phyloP scores from a whole-genome alignment of 257 asterid genomes.

The Solanum ahanhuiri region DNA sequence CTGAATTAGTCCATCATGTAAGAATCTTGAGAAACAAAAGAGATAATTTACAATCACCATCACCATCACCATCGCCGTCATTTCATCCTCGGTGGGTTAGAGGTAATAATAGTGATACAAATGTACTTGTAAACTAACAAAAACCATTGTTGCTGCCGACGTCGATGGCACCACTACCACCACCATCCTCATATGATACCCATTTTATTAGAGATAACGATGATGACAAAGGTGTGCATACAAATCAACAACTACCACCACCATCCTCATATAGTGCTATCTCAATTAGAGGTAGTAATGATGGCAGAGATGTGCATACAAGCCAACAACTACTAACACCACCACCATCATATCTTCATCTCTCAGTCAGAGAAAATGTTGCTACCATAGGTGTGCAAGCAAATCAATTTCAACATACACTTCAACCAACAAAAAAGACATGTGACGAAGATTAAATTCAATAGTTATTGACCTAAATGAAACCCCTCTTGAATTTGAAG shows the following conservation, averaged over 20 bases:
- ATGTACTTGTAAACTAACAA: neutral
- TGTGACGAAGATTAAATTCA: neutral
- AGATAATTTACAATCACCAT: neutral
- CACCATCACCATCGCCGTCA: neutral
- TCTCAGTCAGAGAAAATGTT: neutral
- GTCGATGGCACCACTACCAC: no score
- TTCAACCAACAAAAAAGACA: neutral
- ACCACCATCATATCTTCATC: neutral
- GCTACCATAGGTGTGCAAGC: neutral
- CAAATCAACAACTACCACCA: no score
- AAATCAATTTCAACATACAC: neutral
- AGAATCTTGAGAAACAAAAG: neutral
- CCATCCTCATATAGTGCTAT: neutral
- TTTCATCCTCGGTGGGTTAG: neutral
- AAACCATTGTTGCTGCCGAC: no score
- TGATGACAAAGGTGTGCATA: no score
- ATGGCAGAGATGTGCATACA: neutral
- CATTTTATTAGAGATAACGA: no score
- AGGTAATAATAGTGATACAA: neutral
- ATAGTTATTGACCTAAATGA: neutral
- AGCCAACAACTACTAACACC: no score
- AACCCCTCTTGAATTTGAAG: neutral
- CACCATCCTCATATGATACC: no score
- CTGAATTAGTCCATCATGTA: neutral
- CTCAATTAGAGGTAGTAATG: neutral